phyloP scores from a whole-genome alignment of 1,139 yeast species.

The Candida sp. region DNA sequence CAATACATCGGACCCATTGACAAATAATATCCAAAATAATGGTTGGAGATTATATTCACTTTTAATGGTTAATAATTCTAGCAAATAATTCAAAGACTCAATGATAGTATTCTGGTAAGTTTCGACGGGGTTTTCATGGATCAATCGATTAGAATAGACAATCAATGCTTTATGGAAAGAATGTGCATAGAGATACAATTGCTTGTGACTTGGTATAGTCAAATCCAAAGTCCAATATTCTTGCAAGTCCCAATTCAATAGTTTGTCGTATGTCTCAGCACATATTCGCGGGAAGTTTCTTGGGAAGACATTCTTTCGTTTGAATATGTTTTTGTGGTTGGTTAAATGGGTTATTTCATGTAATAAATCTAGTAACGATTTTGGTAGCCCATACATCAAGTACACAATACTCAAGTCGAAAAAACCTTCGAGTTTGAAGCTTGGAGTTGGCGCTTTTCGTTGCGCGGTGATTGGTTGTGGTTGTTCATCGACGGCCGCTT shows the following conservation, averaged over 20 bases:
- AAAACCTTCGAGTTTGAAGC: constrained; percentile 5
- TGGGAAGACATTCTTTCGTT: constrained; percentile 42
- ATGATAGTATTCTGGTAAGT: constrained; percentile 30
- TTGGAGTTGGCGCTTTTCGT: constrained; percentile 1
- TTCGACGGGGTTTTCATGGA: constrained; percentile 30
- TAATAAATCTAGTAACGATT: constrained; percentile 40
- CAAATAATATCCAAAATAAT: constrained; percentile 47
- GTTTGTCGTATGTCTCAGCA: constrained; percentile 50
- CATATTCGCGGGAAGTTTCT: constrained; percentile 54
- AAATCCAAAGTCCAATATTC: constrained; percentile 34
- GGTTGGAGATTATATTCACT: constrained; percentile 20
- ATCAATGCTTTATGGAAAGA: constrained; percentile 43
- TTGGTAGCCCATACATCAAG: constrained; percentile 48
- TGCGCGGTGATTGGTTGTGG: neutral
- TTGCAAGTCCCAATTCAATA: constrained; percentile 36
- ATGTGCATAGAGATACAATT: constrained; percentile 31
- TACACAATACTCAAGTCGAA: constrained; percentile 25
- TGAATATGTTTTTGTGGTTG: constrained; percentile 50
- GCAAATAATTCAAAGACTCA: constrained; percentile 28
- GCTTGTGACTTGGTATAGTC: constrained; percentile 28
- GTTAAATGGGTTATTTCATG: constrained; percentile 45
- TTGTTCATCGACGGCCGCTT: constrained; percentile 4
- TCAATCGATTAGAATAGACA: constrained; percentile 43
- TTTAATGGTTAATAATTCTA: constrained; percentile 18
- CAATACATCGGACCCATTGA: constrained; percentile 42